These are phyloP conservation scores for Agrocybe praecox DNA, from an alignment of 768 basidiomycete species.

Conservation along the genomic window DNA sequence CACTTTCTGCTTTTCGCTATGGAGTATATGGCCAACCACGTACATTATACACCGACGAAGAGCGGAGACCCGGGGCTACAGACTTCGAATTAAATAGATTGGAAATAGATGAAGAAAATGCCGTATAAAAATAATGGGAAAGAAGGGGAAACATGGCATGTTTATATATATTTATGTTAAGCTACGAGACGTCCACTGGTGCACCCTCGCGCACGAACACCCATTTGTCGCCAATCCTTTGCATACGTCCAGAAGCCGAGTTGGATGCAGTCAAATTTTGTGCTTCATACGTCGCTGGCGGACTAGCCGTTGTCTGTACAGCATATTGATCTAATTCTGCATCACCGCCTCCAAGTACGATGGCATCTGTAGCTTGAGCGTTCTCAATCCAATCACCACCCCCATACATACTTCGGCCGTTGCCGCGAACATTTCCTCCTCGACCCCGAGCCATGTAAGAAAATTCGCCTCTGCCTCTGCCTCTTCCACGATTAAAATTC, in stretches of 20 bases:
- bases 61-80: slow-evolving; percentile 25
- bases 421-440: slow-evolving; percentile 47
- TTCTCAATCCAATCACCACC: slow-evolving; percentile 31
- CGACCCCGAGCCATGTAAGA: slow-evolving; percentile 31
- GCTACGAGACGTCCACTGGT: slow-evolving; percentile 28
- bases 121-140: slow-evolving; percentile 33
- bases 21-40: slow-evolving; percentile 40
- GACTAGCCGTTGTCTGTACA: background rate
- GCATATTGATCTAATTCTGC: background rate
- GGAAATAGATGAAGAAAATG: slow-evolving; percentile 41
- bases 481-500: slow-evolving; percentile 29
- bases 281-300: slow-evolving; percentile 12
- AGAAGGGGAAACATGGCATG: slow-evolving; percentile 22
- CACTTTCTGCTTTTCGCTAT: slow-evolving; percentile 33
- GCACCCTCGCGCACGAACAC: slow-evolving; percentile 56
- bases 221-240: slow-evolving; percentile 74
- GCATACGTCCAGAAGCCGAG: slow-evolving; percentile 53
- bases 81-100: slow-evolving; percentile 51
- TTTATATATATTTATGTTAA: slow-evolving; percentile 11
- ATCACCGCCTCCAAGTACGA: slow-evolving; percentile 57
- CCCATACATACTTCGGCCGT: slow-evolving; percentile 45
- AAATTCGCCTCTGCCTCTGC: slow-evolving; percentile 35
- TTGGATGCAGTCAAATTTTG: slow-evolving; percentile 9
- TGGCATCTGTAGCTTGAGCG: slow-evolving; percentile 52
- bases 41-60: slow-evolving; percentile 36